phyloP scores from a whole-genome alignment of 1,284 basidiomycete species.

The Paramarasmius palmivorus region DNA sequence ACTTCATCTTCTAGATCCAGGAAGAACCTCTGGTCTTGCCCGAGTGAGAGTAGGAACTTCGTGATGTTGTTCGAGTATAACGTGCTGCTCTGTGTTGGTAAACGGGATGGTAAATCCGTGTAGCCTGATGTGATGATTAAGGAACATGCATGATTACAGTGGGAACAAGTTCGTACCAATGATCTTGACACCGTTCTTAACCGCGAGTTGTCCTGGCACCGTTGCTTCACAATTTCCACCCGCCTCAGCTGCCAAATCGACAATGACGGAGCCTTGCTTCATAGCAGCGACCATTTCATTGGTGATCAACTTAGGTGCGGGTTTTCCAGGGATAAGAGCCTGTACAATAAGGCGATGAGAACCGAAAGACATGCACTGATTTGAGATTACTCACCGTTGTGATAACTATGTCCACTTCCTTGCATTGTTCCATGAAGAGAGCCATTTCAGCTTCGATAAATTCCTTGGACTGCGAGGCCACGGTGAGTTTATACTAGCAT shows the following conservation, averaged over 20 bases:
- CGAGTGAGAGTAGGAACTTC: slow-evolving; percentile 82
- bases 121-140: slow-evolving; percentile 49
- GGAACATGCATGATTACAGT: background rate
- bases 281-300: slow-evolving; percentile 82
- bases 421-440: slow-evolving; percentile 81
- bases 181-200: slow-evolving; percentile 74
- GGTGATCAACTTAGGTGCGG: slow-evolving; percentile 81
- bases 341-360: slow-evolving; percentile 22
- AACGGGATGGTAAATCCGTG: slow-evolving; percentile 78
- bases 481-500: slow-evolving; percentile 20
- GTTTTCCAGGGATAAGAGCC: slow-evolving; percentile 82
- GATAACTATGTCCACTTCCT: slow-evolving; percentile 84
- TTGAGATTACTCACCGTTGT: slow-evolving; percentile 61
- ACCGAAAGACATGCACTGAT: background rate
- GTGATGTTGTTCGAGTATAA: slow-evolving; percentile 89
- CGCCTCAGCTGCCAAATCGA: slow-evolving; percentile 82
- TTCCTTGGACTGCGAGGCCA: slow-evolving; percentile 72
- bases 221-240: slow-evolving; percentile 86
- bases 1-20: slow-evolving; percentile 82
- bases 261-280: slow-evolving; percentile 86
- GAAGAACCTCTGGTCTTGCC: slow-evolving; percentile 59
- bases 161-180: slow-evolving; percentile 50
- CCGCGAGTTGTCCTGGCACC: slow-evolving; percentile 66
- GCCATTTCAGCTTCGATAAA: slow-evolving; percentile 89
- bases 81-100: slow-evolving; percentile 85